phyloP scores from a whole-genome alignment of 192 early-diverging fungal genomes.

The Linnemannia elongata region DNA sequence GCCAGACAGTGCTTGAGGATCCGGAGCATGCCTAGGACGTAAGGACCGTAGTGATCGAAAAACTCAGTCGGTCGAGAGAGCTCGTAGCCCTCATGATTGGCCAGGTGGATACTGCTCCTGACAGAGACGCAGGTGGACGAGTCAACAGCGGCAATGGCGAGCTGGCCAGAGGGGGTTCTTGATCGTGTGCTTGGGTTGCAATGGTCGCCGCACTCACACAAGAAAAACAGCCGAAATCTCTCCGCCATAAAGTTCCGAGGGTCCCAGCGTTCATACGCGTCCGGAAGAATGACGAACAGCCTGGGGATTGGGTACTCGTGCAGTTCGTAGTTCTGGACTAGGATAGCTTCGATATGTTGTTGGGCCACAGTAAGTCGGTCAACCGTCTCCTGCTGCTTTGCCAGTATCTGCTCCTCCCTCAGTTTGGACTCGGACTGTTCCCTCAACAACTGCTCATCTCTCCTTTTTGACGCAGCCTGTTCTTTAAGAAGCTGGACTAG shows the following conservation, averaged over 20 bases:
- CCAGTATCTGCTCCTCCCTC: background rate
- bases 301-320: conserved; percentile 21
- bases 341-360: background rate
- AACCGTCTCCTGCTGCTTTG: background rate
- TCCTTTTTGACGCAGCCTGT: background rate
- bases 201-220: conserved; percentile 8
- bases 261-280: background rate
- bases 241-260: background rate
- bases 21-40: conserved; percentile 5
- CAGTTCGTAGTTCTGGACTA: conserved; percentile 21
- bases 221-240: background rate
- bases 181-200: background rate
- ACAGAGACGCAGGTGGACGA: too few species aligned
- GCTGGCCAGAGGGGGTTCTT: background rate
- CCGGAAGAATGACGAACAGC: conserved; percentile 22
- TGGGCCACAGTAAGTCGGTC: conserved; percentile 8
- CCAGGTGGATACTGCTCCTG: background rate
- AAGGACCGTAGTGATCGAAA: conserved; percentile 19
- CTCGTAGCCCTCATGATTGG: conserved; percentile 9
- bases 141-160: background rate
- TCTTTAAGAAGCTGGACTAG: background rate
- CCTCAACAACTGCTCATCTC: background rate
- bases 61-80: conserved; percentile 2
- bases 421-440: background rate
- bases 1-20: conserved; percentile 10